Evolutionary conservation across 208 protist genomes (phyloP), one percentile per base, ranked within the genome.

Genomic region (Crithidia brevicula): DNA sequence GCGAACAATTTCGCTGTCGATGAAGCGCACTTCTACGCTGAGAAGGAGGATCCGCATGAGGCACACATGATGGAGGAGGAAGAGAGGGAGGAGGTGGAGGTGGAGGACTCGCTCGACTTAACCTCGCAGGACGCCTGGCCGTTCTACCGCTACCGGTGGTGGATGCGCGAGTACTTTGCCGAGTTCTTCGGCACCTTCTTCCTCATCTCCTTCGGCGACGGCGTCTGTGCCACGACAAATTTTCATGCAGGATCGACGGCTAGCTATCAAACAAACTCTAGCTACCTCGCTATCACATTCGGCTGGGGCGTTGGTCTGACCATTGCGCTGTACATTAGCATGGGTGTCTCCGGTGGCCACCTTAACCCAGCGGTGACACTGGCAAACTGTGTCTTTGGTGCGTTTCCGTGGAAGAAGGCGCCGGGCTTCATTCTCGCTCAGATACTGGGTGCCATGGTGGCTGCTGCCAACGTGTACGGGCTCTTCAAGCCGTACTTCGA

Each of bases 111-210:
- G n/a, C 56, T 52, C 0, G 43, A 67, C 31, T 53, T 57, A 3
- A 73, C 31, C 2, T 66, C 31, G 49, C 67, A 73, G 67, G 50
- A 61, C 20, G 51, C 28, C 3, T 87, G 82, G 77, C 74, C 82
- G 18, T 51, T 81, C 13, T 71, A 75, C 40, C 28, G 43, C 16
- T 68, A 71, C 20, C 79, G 82, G 8, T 59, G 70, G 51, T 33
- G 18, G 36, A 49, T 73, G 45, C 78, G 79, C 33, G 82, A 85
- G 67, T 83, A 85, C 63, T 54, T 85, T 34, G 66, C 69, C n/a
- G 79, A 85, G 76, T 85, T 82, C 53, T 72, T 81, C 15, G 82
- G 82, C 38, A 83, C 75, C 22, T 77, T 84, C 38, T 62, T 88
- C 25, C 63, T 88, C 18, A 31, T 88, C 34, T 72, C 77, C n/a